phyloP scores from a whole-genome alignment of 2,329 filamentous ascomycete genomes.

The Thelonectria rubi region DNA sequence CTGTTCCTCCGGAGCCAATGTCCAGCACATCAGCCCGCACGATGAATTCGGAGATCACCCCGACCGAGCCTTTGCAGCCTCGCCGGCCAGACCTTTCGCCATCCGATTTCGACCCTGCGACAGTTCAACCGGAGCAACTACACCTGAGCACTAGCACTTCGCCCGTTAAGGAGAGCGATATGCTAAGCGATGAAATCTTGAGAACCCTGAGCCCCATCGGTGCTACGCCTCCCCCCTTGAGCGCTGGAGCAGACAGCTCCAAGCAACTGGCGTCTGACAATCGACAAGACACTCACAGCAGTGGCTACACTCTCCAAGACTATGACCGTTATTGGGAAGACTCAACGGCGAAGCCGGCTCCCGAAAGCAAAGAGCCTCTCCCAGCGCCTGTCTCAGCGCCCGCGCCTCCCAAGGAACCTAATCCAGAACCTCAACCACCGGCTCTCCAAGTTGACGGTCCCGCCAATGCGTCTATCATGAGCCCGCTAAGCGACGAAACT shows the following conservation, averaged over 20 bases:
- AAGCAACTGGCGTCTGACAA: conserved; percentile 32
- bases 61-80: conserved; percentile 57
- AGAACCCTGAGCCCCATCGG: conserved; percentile 68
- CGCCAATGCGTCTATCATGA: conserved; percentile 14
- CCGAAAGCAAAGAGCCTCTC: conserved; percentile 17
- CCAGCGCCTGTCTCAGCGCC: conserved; percentile 3
- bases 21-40: conserved; percentile 14
- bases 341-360: conserved; percentile 31
- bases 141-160: conserved; percentile 58
- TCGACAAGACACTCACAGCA: conserved; percentile 55
- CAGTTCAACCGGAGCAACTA: conserved; percentile 54
- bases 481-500: conserved; percentile 5
- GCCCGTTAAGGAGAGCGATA: conserved; percentile 74
- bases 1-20: conserved; percentile 11
- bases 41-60: conserved; percentile 45
- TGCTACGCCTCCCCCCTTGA: conserved; percentile 23
- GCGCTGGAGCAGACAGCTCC: conserved; percentile 27
- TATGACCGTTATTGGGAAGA: conserved; percentile 74
- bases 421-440: conserved; percentile 8
- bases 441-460: conserved; percentile 6
- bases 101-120: conserved; percentile 48
- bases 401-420: conserved; percentile 8
- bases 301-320: conserved; percentile 70
- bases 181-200: conserved; percentile 78
- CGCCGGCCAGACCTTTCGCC: conserved; percentile 47